Evolutionary conservation across 2,329 filamentous ascomycete species (phyloP), one percentile per base, ranked within the genome.

Genomic region (Chaetomiaceae sp.): DNA sequence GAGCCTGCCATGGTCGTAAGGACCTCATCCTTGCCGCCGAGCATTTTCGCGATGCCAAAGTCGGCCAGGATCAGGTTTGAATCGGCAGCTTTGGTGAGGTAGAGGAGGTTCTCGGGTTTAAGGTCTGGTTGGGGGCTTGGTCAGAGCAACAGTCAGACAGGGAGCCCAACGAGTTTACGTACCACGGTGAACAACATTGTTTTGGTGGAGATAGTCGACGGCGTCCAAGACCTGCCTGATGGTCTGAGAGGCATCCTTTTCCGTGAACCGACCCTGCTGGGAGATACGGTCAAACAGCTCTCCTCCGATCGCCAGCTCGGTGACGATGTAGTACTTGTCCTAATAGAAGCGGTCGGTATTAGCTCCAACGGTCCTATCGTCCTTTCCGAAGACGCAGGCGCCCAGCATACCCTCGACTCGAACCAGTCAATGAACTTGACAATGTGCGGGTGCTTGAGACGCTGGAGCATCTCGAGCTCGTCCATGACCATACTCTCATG

Each of bases 281-380:
- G 93, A 99, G 63, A 99, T 99, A 50, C 95, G 86, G 66, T 99
- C 93, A 70, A 99, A 99, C 57, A 99, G 74, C 73, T 99, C 93
- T 68, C 93, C 93, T 60, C 93, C 93, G 0, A 89, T 96, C 37
- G 93, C 93, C 50, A 99, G 78, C 70, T 99, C 87, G 27, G 93
- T 99, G 62, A 99, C 91, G 61, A 99, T 97, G 70, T 99, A 99
- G 75, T 96, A 99, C 76, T 99, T 99, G 76, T 99, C 93, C 90
- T 96, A 62, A 25, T 23, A 9, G 9, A 21, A 13, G 19, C 7
- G 7, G 4, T 19, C 25, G 17, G 10, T 31, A 38, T 53, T 21
- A 51, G 50, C 14, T 39, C 44, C n/a, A 20, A 13, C 8, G 33
- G 12, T 13, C 30, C 30, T 13, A 12, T 12, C 27, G 9, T 20